Evolutionary conservation across 2,329 filamentous ascomycete species (phyloP).

Genomic region (Knoxdaviesia proteae): DNA sequence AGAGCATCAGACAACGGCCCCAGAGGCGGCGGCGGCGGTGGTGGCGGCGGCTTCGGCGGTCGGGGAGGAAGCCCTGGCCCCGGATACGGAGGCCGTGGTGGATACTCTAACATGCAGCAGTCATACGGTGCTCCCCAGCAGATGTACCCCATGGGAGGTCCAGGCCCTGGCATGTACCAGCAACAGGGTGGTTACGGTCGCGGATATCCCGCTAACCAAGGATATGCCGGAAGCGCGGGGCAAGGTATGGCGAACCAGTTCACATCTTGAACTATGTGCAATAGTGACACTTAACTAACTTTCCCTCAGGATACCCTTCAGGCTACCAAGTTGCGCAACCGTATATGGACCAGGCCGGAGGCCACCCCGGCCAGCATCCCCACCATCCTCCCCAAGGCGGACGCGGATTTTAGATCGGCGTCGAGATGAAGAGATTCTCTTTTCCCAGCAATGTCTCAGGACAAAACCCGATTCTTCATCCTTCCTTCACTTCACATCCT

Average conservation of each 20-base stretch:
- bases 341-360: slow-evolving; percentile 12
- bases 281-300: background rate
- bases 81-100: slow-evolving; percentile 21
- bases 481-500: too few species aligned
- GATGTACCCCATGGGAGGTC: slow-evolving; percentile 11
- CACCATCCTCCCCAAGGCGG: slow-evolving; percentile 12
- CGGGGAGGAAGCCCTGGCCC: slow-evolving; percentile 16
- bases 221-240: slow-evolving; percentile 14
- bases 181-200: slow-evolving; percentile 15
- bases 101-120: slow-evolving; percentile 18
- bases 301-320: background rate
- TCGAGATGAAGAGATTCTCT: too few species aligned
- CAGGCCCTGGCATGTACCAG: slow-evolving; percentile 16
- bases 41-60: slow-evolving; percentile 18
- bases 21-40: slow-evolving; percentile 33
- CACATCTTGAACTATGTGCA: too few species aligned
- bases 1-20: slow-evolving; percentile 70
- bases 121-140: slow-evolving; percentile 15
- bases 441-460: too few species aligned
- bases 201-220: slow-evolving; percentile 16
- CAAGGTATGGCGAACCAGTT: slow-evolving; percentile 16
- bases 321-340: slow-evolving; percentile 1
- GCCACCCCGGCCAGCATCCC: slow-evolving; percentile 21
- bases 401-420: too few species aligned
- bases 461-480: too few species aligned